A percentile compares a stretch with the other conserved stretches of the same genome.
Evolutionary conservation across 768 basidiomycete genomes (phyloP).

Genomic region (Suillus clintonianus): DNA sequence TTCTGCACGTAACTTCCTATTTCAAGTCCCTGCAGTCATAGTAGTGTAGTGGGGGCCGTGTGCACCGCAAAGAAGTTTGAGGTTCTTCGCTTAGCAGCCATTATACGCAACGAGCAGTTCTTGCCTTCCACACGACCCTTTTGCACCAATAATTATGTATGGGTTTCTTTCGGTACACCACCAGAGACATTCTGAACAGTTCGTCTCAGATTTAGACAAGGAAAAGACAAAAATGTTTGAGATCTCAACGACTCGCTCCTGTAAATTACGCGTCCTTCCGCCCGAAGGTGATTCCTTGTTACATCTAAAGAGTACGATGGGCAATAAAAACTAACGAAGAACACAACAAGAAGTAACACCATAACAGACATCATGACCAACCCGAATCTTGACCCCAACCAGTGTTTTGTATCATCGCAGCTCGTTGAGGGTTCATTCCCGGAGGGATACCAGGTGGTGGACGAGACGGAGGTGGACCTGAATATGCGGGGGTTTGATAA

Average conservation of each 20-base stretch:
- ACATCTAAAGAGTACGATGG: slow-evolving; percentile 27
- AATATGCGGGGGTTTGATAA: slow-evolving; percentile 47
- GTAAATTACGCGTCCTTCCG: neutral
- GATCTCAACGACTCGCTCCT: neutral
- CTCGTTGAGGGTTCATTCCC: slow-evolving; percentile 67
- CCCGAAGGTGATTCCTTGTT: slow-evolving; percentile 4
- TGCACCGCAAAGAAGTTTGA: neutral
- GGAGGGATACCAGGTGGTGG: slow-evolving; percentile 49
- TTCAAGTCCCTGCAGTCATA: neutral
- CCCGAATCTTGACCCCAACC: slow-evolving; percentile 38
- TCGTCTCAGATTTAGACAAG: neutral
- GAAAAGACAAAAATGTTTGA: neutral
- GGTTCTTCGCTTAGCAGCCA: neutral
- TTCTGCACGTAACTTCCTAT: neutral
- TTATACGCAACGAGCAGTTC: neutral
- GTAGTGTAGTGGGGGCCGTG: too few relatives aligned
- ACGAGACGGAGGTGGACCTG: slow-evolving; percentile 46
- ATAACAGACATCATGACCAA: slow-evolving; percentile 27
- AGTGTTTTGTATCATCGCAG: slow-evolving; percentile 61
- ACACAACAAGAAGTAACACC: slow-evolving; percentile 15
- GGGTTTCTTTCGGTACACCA: neutral
- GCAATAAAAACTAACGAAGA: slow-evolving; percentile 12
- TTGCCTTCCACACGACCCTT: neutral
- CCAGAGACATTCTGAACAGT: neutral
- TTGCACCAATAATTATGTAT: neutral